Evolutionary conservation across 257 asterid species (phyloP).

Genomic region (Cruciata laevipes): DNA sequence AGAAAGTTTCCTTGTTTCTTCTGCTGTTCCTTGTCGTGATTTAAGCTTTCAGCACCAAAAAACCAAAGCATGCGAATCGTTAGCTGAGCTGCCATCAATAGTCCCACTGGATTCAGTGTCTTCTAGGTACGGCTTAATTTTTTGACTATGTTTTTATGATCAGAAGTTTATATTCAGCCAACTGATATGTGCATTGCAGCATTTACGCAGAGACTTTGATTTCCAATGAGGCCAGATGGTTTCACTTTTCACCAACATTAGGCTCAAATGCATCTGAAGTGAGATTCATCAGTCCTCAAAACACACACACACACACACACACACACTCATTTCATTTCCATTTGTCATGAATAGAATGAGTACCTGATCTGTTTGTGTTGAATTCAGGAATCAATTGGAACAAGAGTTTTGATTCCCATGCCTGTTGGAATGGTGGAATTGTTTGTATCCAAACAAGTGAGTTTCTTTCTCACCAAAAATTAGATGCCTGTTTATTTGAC

Average conservation of each 20-base stretch:
- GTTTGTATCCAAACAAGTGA: constrained; percentile 53
- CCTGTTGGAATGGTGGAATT: constrained; percentile 61
- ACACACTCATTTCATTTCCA: background rate
- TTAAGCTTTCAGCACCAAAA: constrained; percentile 52
- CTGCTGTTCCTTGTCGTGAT: constrained; percentile 59
- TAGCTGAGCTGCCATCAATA: constrained; percentile 52
- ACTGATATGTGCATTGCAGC: constrained; percentile 28
- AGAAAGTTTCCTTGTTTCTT: constrained; percentile 31
- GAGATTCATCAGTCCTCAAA: constrained; percentile 4
- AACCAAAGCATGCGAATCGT: constrained; percentile 46
- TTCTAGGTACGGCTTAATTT: constrained; percentile 38
- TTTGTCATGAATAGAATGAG: background rate
- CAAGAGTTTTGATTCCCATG: constrained; percentile 58
- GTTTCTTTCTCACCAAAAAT: background rate
- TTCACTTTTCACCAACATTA: constrained; percentile 43
- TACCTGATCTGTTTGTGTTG: background rate
- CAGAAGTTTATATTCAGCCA: background rate
- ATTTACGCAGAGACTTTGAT: constrained; percentile 47
- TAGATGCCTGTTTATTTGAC: background rate
- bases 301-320: background rate
- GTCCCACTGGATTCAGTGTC: constrained; percentile 55
- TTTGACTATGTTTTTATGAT: background rate
- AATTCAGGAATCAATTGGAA: constrained; percentile 51
- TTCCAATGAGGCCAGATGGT: constrained; percentile 66
- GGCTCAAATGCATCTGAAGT: constrained; percentile 44